Conservation (phyloP, 345 rosid species). For the Murraya koenigii region DNA sequence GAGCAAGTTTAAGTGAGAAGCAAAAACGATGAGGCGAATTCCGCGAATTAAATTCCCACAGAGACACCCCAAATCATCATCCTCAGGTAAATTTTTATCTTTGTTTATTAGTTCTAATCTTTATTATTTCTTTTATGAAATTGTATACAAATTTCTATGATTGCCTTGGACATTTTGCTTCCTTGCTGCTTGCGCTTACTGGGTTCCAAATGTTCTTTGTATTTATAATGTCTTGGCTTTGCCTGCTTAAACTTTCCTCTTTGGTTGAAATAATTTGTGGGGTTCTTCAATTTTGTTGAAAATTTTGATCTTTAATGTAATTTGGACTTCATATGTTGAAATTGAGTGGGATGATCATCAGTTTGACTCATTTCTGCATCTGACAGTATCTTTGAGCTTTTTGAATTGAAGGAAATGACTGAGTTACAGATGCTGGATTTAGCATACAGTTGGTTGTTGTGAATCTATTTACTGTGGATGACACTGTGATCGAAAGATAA, state of each 20-base stretch:
- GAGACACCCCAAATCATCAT: constrained; percentile 36
- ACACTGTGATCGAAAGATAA: neutral
- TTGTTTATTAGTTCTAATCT: neutral
- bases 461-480: neutral
- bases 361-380: neutral
- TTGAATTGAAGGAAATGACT: neutral
- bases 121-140: neutral
- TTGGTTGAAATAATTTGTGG: neutral
- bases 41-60: constrained; percentile 73
- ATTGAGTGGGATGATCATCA: neutral
- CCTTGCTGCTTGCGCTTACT: neutral
- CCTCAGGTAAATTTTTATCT: constrained; percentile 23
- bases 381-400: neutral
- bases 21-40: constrained; percentile 48
- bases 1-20: constrained; percentile 11
- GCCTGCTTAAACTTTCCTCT: neutral
- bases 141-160: neutral
- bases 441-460: neutral
- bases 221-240: neutral
- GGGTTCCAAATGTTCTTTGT: neutral
- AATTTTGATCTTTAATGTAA: neutral
- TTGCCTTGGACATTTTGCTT: neutral
- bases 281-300: neutral
- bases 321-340: neutral
- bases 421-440: constrained; percentile 5